Base-by-base conservation (phyloP, 345 rosid genomes). In the Syzygium aromaticum region DNA sequence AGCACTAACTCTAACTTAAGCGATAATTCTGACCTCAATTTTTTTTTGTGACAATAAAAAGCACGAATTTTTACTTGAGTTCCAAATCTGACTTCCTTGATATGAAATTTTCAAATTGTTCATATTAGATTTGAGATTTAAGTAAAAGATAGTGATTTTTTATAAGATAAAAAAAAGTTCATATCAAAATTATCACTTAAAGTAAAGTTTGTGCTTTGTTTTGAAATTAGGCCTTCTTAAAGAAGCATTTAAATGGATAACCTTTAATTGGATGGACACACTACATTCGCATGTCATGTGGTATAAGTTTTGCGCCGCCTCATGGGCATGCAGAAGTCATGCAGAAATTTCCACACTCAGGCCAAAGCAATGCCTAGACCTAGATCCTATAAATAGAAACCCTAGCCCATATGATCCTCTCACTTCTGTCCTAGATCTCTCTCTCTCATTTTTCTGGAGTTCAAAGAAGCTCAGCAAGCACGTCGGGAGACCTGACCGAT, bases 401-500 rank as follows among this genome's bases (percentile, higher is more conserved):
- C 64, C 30, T 25, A 27, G 30, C 30, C 64, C 64, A 59, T 10
- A 11, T 59, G 64, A 59, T 59, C 64, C 27, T 59, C 6, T 59
- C 30, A 27, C 16, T 11, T n/a, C 30, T 30, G 28, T 59, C 15
- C 30, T 25, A 59, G 25, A 14, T 57, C 63, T 25, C 28, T 57
- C 12, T 52, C 33, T 61, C 33, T 61, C 73, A 61, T 61, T 61
- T n/a, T 14, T n/a, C 73, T 61, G 33, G 17, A 3, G 73, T 8
- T 61, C 33, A 61, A n/a, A 61, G 73, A 61, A n/a, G 73, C 43
- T 8, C 5, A 59, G 13, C 57, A 82, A 88, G 83, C 88, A 87
- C 87, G 86, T 85, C 63, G 7, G 63, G 90, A 88, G 92, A 87
- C 46, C 46, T 43, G 46, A 43, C 46, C 46, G 46, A 43, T 43